Percentiles rank a stretch among this genome's conserved stretches.
These are phyloP conservation scores for Chaetomiaceae sp. DNA, from an alignment of 2,329 filamentous ascomycete genomes.

Conservation along the genomic window DNA sequence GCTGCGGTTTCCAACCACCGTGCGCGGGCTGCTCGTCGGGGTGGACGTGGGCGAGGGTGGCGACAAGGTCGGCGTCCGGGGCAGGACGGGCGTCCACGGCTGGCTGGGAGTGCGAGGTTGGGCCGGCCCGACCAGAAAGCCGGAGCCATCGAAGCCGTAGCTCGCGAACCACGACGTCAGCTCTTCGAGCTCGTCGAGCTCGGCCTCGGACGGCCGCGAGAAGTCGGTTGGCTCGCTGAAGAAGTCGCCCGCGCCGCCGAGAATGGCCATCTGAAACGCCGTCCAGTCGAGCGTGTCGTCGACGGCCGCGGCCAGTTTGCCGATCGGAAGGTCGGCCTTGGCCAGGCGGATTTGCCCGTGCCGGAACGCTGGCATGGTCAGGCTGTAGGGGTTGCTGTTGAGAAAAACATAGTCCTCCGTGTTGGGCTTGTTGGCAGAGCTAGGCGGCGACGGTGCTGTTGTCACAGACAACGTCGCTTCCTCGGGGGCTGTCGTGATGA, in stretches of 20 bases:
- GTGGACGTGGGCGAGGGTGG: constrained; percentile 15
- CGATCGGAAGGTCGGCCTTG: constrained; percentile 37
- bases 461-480: constrained; percentile 17
- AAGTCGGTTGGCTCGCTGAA: constrained; percentile 41
- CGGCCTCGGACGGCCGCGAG: constrained; percentile 30
- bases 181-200: constrained; percentile 46
- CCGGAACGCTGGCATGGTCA: constrained; percentile 44
- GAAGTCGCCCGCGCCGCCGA: constrained; percentile 52
- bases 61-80: constrained; percentile 9
- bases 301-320: constrained; percentile 32
- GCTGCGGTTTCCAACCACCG: constrained; percentile 11
- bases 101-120: constrained; percentile 9
- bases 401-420: constrained; percentile 44
- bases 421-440: constrained; percentile 10
- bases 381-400: constrained; percentile 44
- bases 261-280: constrained; percentile 60
- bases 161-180: constrained; percentile 48
- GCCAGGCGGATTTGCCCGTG: constrained; percentile 53
- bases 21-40: constrained; percentile 21
- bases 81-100: constrained; percentile 5
- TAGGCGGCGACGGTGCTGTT: constrained; percentile 6
- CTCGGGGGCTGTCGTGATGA: constrained; percentile 28
- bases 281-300: constrained; percentile 58
- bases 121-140: constrained; percentile 32
- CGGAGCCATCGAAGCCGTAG: constrained; percentile 43